phyloP scores from a whole-genome alignment of 2,329 filamentous ascomycete genomes.

The Fusarium compactum region DNA sequence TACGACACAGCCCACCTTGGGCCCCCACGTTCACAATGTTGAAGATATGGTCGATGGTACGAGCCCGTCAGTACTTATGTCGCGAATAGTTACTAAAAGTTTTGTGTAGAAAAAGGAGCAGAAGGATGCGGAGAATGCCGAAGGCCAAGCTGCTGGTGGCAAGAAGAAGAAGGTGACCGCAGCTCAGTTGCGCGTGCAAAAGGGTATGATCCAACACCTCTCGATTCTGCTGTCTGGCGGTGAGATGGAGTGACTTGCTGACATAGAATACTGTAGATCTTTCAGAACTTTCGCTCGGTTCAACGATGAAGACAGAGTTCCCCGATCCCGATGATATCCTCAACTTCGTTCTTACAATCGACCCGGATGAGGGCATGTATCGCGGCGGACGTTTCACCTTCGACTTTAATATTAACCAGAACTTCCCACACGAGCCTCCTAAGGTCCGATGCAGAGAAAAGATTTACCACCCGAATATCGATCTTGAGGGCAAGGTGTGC shows the following conservation, averaged over 20 bases:
- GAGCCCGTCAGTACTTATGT: slow-evolving; percentile 1
- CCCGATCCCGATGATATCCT: slow-evolving; percentile 87
- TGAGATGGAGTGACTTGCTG: slow-evolving; percentile 5
- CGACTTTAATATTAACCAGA: slow-evolving; percentile 90
- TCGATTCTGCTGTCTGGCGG: neutral
- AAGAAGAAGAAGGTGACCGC: slow-evolving; percentile 99
- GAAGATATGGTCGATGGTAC: slow-evolving; percentile 99
- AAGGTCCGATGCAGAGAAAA: slow-evolving; percentile 98
- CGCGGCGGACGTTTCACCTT: slow-evolving; percentile 90
- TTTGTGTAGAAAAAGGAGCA: slow-evolving; percentile 87
- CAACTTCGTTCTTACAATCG: slow-evolving; percentile 84
- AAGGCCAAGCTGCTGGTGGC: slow-evolving; percentile 73
- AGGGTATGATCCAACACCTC: slow-evolving; percentile 71
- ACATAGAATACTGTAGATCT: slow-evolving; percentile 68
- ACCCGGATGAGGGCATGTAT: slow-evolving; percentile 90
- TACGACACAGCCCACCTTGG: slow-evolving; percentile 41
- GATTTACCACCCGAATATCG: slow-evolving; percentile 99
- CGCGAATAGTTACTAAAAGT: slow-evolving; percentile 29
- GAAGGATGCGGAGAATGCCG: slow-evolving; percentile 90
- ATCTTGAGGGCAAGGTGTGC: slow-evolving; percentile 97
- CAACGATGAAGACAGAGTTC: slow-evolving; percentile 85
- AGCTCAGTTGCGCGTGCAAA: slow-evolving; percentile 93
- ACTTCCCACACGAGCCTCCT: slow-evolving; percentile 96
- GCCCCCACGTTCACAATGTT: slow-evolving; percentile 75
- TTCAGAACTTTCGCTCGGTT: slow-evolving; percentile 81